These are phyloP conservation scores for Phytophthora sansomeana DNA, from an alignment of 352 stramenopile species.

Conservation along the genomic window DNA sequence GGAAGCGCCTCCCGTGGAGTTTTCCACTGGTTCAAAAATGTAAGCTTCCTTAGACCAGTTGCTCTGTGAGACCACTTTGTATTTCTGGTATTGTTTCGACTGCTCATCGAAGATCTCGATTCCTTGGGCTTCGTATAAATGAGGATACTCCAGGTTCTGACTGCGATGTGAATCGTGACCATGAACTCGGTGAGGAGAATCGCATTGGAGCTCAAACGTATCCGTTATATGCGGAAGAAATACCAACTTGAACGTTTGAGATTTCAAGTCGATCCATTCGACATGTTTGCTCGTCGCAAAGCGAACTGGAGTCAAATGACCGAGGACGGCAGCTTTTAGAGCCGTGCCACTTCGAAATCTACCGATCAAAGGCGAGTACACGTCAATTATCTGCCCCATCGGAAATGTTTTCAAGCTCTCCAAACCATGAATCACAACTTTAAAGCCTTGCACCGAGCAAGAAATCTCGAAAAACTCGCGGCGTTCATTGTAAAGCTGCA, in stretches of 20 bases:
- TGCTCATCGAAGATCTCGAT: conserved; percentile 41
- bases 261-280: conserved; percentile 64
- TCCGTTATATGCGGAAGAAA: conserved; percentile 31
- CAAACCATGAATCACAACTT: conserved; percentile 64
- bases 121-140: conserved; percentile 28
- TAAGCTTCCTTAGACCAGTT: conserved; percentile 32
- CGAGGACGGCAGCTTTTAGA: conserved; percentile 50
- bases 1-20: not conserved
- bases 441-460: conserved; percentile 47
- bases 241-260: conserved; percentile 68
- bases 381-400: conserved; percentile 53
- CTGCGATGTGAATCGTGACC: conserved; percentile 9
- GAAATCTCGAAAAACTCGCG: conserved; percentile 61
- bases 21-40: conserved; percentile 27
- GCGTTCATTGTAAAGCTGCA: conserved; percentile 66
- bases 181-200: conserved; percentile 11
- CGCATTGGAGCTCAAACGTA: not conserved
- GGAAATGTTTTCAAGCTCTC: conserved; percentile 52
- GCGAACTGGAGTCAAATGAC: conserved; percentile 52
- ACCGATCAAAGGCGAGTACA: conserved; percentile 65
- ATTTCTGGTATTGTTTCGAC: conserved; percentile 42
- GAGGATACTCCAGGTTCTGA: conserved; percentile 14
- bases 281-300: conserved; percentile 30
- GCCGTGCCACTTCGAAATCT: conserved; percentile 44
- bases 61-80: conserved; percentile 25